Conservation (phyloP, 1,139 yeast genomes). For the Zygosaccharomyces sapae region DNA sequence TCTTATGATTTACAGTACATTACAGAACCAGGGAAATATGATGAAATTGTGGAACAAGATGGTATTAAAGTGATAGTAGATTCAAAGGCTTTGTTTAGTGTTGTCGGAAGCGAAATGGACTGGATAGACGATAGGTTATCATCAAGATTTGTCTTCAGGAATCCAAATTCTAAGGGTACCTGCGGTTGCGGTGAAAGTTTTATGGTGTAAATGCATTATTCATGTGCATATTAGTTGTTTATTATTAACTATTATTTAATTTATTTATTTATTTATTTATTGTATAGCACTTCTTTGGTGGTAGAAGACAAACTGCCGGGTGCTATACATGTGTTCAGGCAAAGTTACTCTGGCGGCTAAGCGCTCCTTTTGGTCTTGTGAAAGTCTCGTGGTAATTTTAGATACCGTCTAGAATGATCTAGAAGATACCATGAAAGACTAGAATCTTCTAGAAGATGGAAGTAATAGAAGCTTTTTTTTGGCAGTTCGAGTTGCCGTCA, state of each 20-base stretch:
- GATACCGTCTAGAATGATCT: conserved; percentile 10
- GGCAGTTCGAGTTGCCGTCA: too few species aligned
- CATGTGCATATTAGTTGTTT: background rate
- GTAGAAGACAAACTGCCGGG: too few species aligned
- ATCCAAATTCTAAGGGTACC: conserved; percentile 95
- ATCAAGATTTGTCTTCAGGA: conserved; percentile 83
- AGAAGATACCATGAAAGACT: background rate
- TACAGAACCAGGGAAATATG: conserved; percentile 83
- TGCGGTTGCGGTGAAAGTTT: conserved; percentile 99
- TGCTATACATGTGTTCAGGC: too few species aligned
- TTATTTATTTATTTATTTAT: conserved; percentile 8
- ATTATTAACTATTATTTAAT: too few species aligned
- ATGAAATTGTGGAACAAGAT: conserved; percentile 87
- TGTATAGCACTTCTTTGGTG: conserved; percentile 2
- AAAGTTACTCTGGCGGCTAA: too few species aligned
- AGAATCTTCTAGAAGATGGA: background rate
- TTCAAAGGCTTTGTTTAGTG: conserved; percentile 90
- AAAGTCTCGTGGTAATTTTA: too few species aligned
- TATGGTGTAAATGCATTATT: conserved; percentile 57
- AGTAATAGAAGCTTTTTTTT: background rate
- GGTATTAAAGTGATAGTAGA: conserved; percentile 91
- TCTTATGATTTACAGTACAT: conserved; percentile 91
- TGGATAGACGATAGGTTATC: conserved; percentile 93
- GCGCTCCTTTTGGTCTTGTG: background rate
- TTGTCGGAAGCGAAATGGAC: conserved; percentile 97